Evolutionary conservation across 768 basidiomycete genomes (phyloP), one percentile per base, ranked within the genome.

Genomic region (Rhodocollybia butyracea): DNA sequence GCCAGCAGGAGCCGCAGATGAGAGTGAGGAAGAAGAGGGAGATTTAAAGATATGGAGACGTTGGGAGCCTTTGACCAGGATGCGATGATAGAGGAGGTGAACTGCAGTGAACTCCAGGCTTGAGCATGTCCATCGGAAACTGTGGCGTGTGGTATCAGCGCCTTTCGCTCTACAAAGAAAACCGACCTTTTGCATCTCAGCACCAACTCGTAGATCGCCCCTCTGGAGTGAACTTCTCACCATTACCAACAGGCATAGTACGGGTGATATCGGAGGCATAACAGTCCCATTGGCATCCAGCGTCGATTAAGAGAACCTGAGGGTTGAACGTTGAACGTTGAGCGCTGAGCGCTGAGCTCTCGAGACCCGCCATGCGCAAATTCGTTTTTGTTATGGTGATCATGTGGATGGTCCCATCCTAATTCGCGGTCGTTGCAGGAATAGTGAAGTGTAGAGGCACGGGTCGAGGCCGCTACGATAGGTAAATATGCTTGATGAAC

Each of bases 191-290:
- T 98, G 96, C 94, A 99, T 98, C 62, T 83, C 82, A 91, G 75
- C 1, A 98, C 96, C 39, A 97, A 79, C 57, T 86, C 79, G 67
- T 97, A 97, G 30, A 99, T 92, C 2, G 80, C 86, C 90, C 88
- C 68, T 92, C 89, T 6, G 82, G 71, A 0, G 91, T 89, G 68
- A 95, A 98, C 63, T 82, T 89, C 0, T 96, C 96, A 2, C 88
- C 86, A 63, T 98, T 98, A 0, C 96, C 96, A n/a, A 97, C 84
- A 13, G 91, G 91, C 77, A 89, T 92, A 0, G 89, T 91, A 8
- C 91, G 86, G 1, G 91, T 86, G 59, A 86, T 86, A 57, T 79
- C 76, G 15, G 75, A 74, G 1, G 79, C 73, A 46, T 77, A 76
- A 60, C 70, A 69, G 51, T 68, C 60, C 85, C 84, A 95, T 72